A percentile compares a stretch with the other conserved stretches of the same genome.
Conservation (phyloP, 73 alveolate genomes). For the Paramecium sonneborni region DNA sequence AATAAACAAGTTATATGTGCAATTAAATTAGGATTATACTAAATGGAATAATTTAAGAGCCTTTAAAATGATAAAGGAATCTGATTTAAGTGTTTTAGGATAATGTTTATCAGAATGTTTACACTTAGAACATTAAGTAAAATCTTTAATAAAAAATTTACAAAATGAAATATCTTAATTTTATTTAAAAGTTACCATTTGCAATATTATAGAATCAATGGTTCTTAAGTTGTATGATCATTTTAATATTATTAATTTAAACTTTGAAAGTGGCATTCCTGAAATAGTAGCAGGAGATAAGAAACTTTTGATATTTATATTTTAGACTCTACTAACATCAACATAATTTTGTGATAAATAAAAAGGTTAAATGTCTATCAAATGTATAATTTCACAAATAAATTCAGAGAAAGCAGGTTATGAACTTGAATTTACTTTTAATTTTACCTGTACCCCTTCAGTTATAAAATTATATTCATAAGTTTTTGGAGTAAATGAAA, state of each 20-base stretch:
- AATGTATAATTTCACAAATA: neutral
- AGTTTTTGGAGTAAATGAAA: neutral
- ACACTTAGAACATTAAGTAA: neutral
- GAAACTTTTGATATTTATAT: neutral
- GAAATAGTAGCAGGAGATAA: slow-evolving; percentile 18
- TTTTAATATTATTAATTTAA: neutral
- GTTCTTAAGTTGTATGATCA: slow-evolving; percentile 3
- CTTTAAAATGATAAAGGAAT: slow-evolving; percentile 1
- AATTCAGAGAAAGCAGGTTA: neutral
- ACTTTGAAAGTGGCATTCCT: slow-evolving; percentile 12
- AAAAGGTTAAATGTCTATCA: neutral
- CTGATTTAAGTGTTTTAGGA: slow-evolving; percentile 26
- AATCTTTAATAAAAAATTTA: neutral
- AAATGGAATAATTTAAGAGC: slow-evolving; percentile 57
- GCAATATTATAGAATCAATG: neutral
- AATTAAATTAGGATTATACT: slow-evolving; percentile 8
- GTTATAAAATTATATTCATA: neutral
- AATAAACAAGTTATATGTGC: neutral
- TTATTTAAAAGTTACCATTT: neutral
- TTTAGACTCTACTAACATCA: neutral
- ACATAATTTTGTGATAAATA: slow-evolving; percentile 16
- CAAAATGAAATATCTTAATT: neutral
- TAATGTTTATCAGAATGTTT: slow-evolving; percentile 3
- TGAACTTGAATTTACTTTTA: slow-evolving; percentile 9
- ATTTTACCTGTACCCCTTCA: slow-evolving; percentile 14